A percentile compares a stretch with the other conserved stretches of the same genome.
Evolutionary conservation across 208 protist genomes (phyloP).

Genomic region (Trypanosoma congolense): DNA sequence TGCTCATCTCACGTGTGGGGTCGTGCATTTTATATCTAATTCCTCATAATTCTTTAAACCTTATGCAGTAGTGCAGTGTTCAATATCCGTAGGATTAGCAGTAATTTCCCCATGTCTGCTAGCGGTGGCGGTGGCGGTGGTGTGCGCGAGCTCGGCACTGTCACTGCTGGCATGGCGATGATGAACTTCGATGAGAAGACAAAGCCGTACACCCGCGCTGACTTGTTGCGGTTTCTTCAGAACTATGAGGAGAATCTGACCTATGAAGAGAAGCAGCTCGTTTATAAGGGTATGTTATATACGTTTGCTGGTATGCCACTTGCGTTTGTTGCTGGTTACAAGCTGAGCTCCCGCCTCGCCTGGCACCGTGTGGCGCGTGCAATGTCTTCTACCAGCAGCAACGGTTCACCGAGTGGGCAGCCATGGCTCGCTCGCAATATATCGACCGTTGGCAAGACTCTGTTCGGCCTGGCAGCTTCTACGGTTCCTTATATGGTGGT

Average conservation of each 20-base stretch:
- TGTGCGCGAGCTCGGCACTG: constrained; percentile 72
- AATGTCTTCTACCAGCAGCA: constrained; percentile 27
- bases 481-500: constrained; percentile 68
- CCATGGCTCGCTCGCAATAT: constrained; percentile 30
- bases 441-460: constrained; percentile 43
- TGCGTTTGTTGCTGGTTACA: constrained; percentile 48
- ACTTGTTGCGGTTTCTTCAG: constrained; percentile 65
- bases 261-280: constrained; percentile 50
- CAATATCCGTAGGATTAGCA: too few species aligned
- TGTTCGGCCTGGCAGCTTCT: constrained; percentile 48
- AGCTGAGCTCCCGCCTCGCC: constrained; percentile 43
- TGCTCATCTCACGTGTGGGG: too few species aligned
- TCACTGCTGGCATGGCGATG: constrained; percentile 80
- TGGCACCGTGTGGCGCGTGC: constrained; percentile 65
- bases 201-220: constrained; percentile 72
- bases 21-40: too few species aligned
- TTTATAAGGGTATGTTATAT: constrained; percentile 61
- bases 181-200: constrained; percentile 85
- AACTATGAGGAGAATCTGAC: constrained; percentile 73
- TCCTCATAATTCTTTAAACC: background rate
- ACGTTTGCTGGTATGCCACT: constrained; percentile 66
- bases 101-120: too few species aligned
- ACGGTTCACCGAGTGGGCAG: constrained; percentile 7
- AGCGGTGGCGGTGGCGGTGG: constrained; percentile 52
- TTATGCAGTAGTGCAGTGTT: background rate